phyloP scores from a whole-genome alignment of 768 basidiomycete species.

The Hygrophoropsis aurantiaca region DNA sequence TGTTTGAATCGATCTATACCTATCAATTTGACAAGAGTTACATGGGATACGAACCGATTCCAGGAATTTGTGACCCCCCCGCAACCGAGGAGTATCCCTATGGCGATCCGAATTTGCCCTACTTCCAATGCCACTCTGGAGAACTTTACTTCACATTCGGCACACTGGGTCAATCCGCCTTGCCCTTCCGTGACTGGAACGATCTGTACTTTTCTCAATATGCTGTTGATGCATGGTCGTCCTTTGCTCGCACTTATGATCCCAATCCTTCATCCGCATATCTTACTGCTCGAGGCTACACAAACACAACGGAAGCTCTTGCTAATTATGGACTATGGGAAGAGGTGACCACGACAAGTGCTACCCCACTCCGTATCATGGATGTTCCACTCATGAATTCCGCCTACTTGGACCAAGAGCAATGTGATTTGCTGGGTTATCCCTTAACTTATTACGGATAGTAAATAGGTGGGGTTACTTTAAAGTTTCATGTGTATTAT shows the following conservation, averaged over 20 bases:
- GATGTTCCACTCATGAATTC: neutral
- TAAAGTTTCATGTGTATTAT: conserved; percentile 4
- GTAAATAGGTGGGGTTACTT: neutral
- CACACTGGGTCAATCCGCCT: conserved; percentile 34
- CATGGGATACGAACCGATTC: conserved; percentile 44
- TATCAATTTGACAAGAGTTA: conserved; percentile 51
- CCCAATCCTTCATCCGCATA: conserved; percentile 45
- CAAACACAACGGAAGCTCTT: conserved; percentile 31
- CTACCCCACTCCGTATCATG: neutral
- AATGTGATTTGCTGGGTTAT: conserved; percentile 1
- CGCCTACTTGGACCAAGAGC: neutral
- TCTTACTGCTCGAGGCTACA: conserved; percentile 43
- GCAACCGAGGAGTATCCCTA: conserved; percentile 39
- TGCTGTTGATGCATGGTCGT: conserved; percentile 43
- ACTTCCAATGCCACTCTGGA: conserved; percentile 44
- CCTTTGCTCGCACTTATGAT: conserved; percentile 47
- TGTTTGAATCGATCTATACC: conserved; percentile 42
- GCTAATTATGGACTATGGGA: neutral
- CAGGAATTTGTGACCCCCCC: conserved; percentile 44
- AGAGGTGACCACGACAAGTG: neutral
- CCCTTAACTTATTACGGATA: neutral
- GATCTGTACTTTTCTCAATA: conserved; percentile 47
- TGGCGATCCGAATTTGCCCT: conserved; percentile 47
- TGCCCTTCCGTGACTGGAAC: conserved; percentile 45
- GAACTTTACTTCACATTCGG: conserved; percentile 33